Evolutionary conservation across 305 asterid genomes (phyloP).

Genomic region (Fraxinus latifolia): DNA sequence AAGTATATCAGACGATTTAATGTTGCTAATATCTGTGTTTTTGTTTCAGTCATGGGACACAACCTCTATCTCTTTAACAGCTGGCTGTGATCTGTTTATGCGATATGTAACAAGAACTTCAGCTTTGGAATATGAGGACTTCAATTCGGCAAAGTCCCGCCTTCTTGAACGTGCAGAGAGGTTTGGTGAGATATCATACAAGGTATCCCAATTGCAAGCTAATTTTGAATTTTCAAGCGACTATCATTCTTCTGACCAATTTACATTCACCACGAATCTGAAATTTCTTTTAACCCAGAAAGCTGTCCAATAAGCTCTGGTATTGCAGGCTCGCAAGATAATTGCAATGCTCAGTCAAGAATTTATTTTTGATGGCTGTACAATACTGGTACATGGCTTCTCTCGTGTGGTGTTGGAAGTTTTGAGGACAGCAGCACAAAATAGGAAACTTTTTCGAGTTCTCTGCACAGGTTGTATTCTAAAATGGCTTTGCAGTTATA

Average conservation of each 20-base stretch:
- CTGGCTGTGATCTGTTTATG: conserved; percentile 89
- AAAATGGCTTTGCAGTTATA: neutral
- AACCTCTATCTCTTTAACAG: conserved; percentile 86
- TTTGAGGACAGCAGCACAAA: conserved; percentile 71
- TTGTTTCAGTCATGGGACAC: conserved; percentile 78
- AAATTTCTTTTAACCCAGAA: neutral
- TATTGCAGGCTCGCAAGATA: conserved; percentile 66
- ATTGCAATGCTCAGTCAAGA: conserved; percentile 92
- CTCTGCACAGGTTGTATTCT: conserved; percentile 64
- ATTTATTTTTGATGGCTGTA: conserved; percentile 84
- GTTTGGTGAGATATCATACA: conserved; percentile 85
- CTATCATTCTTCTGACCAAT: conserved; percentile 14
- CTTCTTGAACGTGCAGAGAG: conserved; percentile 93
- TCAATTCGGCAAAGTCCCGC: conserved; percentile 77
- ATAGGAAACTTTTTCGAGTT: conserved; percentile 68
- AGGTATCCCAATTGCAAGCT: conserved; percentile 41
- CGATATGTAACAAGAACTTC: conserved; percentile 91
- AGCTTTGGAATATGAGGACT: conserved; percentile 83
- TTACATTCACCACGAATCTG: neutral
- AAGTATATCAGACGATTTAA: neutral
- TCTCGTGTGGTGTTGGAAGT: conserved; percentile 85
- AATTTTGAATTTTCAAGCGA: conserved; percentile 3
- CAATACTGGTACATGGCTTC: conserved; percentile 94
- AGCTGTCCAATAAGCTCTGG: neutral
- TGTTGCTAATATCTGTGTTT: conserved; percentile 7